These are phyloP conservation scores for Lecanicillium sp. DNA, from an alignment of 2,329 filamentous ascomycete genomes.

Conservation along the genomic window DNA sequence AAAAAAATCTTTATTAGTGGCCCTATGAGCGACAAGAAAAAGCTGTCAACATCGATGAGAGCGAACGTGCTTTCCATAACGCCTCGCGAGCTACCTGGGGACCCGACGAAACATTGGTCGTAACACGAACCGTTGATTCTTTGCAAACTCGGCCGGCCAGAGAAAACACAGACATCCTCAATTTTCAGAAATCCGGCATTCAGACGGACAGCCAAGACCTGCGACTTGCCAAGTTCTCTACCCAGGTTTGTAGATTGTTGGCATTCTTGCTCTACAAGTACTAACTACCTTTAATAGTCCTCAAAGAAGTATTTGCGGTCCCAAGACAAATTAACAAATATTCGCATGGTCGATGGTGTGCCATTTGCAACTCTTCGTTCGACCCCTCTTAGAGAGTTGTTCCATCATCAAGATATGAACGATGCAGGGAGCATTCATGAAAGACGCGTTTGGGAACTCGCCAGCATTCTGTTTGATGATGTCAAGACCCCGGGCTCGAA, in stretches of 20 bases:
- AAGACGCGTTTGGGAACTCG: constrained; percentile 74
- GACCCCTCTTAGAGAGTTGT: constrained; percentile 26
- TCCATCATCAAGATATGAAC: constrained; percentile 31
- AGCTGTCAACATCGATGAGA: constrained; percentile 53
- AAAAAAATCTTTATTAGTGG: constrained; percentile 54
- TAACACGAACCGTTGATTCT: constrained; percentile 31
- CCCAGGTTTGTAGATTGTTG: constrained; percentile 32
- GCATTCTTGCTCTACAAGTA: not conserved
- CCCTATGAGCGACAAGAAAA: constrained; percentile 77
- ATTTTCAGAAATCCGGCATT: constrained; percentile 35
- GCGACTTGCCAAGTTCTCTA: constrained; percentile 54
- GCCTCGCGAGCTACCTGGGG: constrained; percentile 76
- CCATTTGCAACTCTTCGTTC: constrained; percentile 47
- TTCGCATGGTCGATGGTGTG: constrained; percentile 46
- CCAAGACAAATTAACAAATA: constrained; percentile 47
- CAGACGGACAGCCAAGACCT: constrained; percentile 57
- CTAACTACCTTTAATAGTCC: constrained; percentile 31
- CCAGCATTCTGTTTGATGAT: constrained; percentile 81
- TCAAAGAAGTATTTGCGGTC: constrained; percentile 44
- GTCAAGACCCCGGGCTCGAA: constrained; percentile 33
- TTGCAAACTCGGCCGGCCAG: constrained; percentile 26
- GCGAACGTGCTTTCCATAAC: constrained; percentile 61
- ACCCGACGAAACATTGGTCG: constrained; percentile 63
- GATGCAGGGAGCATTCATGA: constrained; percentile 50
- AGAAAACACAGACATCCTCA: constrained; percentile 21